Evolutionary conservation across 2,329 filamentous ascomycete species (phyloP).

Genomic region (Fusarium sp.): DNA sequence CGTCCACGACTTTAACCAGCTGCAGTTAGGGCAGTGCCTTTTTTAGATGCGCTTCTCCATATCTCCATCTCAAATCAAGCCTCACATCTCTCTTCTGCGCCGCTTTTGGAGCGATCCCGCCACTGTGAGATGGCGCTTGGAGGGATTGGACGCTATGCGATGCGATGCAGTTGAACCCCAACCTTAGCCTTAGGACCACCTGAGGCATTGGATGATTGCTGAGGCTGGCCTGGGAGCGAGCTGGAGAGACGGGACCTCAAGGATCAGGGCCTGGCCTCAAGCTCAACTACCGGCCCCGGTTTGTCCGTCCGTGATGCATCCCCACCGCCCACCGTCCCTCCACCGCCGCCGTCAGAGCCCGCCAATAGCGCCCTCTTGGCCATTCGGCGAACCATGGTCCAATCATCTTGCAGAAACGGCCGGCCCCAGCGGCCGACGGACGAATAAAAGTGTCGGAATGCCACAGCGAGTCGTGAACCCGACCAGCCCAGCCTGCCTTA

Average conservation of each 20-base stretch:
- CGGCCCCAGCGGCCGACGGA: background rate
- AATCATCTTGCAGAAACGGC: conserved; percentile 7
- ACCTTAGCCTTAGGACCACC: conserved; percentile 7
- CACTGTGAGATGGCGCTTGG: conserved; percentile 30
- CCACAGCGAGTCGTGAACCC: conserved; percentile 23
- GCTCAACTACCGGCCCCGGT: conserved; percentile 41
- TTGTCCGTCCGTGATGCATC: conserved; percentile 28
- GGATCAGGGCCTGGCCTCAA: conserved; percentile 19
- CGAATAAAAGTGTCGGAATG: conserved; percentile 22
- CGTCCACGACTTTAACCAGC: conserved; percentile 17
- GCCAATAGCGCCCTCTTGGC: conserved; percentile 23
- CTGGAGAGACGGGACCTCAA: background rate
- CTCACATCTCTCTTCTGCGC: conserved; percentile 25
- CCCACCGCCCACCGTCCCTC: conserved; percentile 20
- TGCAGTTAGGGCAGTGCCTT: conserved; percentile 28
- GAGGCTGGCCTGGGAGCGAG: conserved; percentile 7
- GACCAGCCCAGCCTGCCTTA: background rate
- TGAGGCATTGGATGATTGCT: conserved; percentile 8
- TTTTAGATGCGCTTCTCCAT: conserved; percentile 36
- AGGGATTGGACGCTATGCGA: conserved; percentile 13
- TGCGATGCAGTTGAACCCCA: conserved; percentile 18
- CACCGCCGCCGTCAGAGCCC: conserved; percentile 26
- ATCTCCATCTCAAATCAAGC: conserved; percentile 33
- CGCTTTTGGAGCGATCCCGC: conserved; percentile 33
- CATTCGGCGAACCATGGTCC: conserved; percentile 15